Conservation (phyloP, 2,329 filamentous ascomycete genomes). For the Pseudopithomyces chartarum region DNA sequence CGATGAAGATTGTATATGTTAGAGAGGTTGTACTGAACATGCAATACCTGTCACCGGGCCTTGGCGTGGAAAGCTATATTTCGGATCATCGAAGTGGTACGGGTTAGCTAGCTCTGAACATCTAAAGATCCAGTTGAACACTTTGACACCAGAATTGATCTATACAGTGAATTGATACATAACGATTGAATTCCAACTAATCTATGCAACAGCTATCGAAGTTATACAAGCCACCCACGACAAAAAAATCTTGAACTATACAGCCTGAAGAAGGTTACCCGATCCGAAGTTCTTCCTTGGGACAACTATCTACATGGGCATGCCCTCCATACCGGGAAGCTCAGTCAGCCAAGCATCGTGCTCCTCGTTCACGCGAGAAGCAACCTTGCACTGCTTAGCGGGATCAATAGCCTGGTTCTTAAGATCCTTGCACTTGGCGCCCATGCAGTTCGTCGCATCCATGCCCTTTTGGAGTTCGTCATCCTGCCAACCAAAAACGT, state of each 20-base stretch:
- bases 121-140: too few relatives aligned
- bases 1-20: too few relatives aligned
- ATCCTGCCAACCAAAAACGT: constrained; percentile 34
- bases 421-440: constrained; percentile 22
- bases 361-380: constrained; percentile 17
- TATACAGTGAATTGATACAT: neutral
- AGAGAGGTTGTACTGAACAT: too few relatives aligned
- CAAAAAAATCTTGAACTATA: constrained; percentile 1
- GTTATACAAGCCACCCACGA: neutral
- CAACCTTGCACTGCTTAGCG: constrained; percentile 20
- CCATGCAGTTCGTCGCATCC: constrained; percentile 23
- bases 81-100: too few relatives aligned
- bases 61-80: too few relatives aligned
- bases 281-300: neutral
- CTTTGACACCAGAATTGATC: neutral
- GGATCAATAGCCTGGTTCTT: constrained; percentile 19
- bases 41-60: too few relatives aligned
- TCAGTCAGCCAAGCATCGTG: constrained; percentile 19
- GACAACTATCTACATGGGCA: constrained; percentile 9
- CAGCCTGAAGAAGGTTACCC: neutral
- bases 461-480: constrained; percentile 30
- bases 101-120: neutral
- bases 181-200: neutral
- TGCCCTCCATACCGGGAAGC: constrained; percentile 18
- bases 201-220: neutral